phyloP scores from a whole-genome alignment of 305 asterid species.

The Fraxinus platypoda region DNA sequence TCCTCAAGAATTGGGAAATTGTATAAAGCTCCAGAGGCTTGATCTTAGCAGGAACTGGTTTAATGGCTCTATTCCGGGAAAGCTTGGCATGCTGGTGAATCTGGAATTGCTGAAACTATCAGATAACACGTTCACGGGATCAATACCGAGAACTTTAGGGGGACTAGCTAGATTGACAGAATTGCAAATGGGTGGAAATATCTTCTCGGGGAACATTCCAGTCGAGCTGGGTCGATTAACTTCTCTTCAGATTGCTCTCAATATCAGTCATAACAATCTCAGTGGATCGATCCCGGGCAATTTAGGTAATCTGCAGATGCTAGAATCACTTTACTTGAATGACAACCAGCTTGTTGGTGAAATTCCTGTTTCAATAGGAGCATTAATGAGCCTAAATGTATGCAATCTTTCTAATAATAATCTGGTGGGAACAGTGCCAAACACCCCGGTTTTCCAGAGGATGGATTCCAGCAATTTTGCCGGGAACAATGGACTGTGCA shows the following conservation, averaged over 20 bases:
- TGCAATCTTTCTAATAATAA: constrained; percentile 84
- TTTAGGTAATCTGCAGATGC: constrained; percentile 76
- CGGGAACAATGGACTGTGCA: constrained; percentile 64
- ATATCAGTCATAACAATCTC: constrained; percentile 66
- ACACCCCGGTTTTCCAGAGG: constrained; percentile 57
- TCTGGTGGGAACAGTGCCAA: constrained; percentile 64
- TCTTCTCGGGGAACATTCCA: constrained; percentile 65
- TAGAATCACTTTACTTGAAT: constrained; percentile 69
- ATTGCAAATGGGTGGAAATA: constrained; percentile 82
- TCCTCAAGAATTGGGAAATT: constrained; percentile 69
- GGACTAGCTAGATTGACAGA: constrained; percentile 64
- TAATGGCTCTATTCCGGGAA: constrained; percentile 53
- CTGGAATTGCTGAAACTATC: constrained; percentile 72
- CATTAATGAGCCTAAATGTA: constrained; percentile 56
- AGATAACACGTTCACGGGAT: constrained; percentile 59
- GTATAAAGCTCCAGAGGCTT: constrained; percentile 76
- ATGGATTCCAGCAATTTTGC: constrained; percentile 74
- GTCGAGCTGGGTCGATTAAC: constrained; percentile 64
- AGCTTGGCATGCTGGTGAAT: constrained; percentile 68
- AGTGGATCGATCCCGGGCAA: constrained; percentile 62
- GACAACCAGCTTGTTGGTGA: constrained; percentile 72
- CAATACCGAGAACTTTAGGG: constrained; percentile 66
- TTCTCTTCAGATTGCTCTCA: constrained; percentile 75
- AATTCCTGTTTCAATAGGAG: constrained; percentile 70
- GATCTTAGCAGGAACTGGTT: constrained; percentile 75